Base-by-base conservation (phyloP, 108 stramenopile species). In the Stephanodiscus minutulus region DNA sequence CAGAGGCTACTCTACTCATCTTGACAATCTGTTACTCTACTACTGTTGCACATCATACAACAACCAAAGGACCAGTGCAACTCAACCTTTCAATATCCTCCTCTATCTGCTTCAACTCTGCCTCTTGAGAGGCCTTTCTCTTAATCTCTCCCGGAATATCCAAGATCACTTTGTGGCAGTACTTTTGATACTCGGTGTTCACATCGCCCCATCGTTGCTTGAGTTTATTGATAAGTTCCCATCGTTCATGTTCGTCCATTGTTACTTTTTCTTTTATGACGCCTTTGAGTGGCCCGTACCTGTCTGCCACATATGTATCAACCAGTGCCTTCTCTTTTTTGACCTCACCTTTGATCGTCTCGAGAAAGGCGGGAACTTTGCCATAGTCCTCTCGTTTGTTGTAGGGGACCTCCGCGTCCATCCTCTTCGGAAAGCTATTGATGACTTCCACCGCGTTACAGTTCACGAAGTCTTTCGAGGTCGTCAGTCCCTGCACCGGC, bases 391-490 rank as follows among this genome's bases (percentile, higher is more conserved):
- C 91, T 60, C 90, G 88, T 13, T 53, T 43, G 31, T 74, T 70
- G 74, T 88, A 91, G 64, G 86, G 74, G 7, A 76, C 33, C 43
- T 83, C 71, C 0, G 64, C 70, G 5, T 55, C 62, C 36, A 70
- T 64, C 13, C 33, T 58, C 49, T 80, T 76, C 80, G 86, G 83
- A 25, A 66, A 74, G 49, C 83, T 66, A 7, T 87, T 76, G 53
- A 95, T 95, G 9, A 83, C 87, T 61, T 91, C 85, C 18, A 90
- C 72, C 11, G 94, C 92, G 76, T 95, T 95, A 24, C 85, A 77
- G 25, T 80, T 86, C 25, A 95, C 70, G 53, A 87, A 95, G 71
- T 93, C 88, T 70, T 86, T 95, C 44, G 62, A 50, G n/a, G 81
- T 77, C 35, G 65, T 76, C 47, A 89, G 57, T 24, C 83, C 87